phyloP scores from a whole-genome alignment of 805 yeast genomes.

The Cyberlindnera saturnus region DNA sequence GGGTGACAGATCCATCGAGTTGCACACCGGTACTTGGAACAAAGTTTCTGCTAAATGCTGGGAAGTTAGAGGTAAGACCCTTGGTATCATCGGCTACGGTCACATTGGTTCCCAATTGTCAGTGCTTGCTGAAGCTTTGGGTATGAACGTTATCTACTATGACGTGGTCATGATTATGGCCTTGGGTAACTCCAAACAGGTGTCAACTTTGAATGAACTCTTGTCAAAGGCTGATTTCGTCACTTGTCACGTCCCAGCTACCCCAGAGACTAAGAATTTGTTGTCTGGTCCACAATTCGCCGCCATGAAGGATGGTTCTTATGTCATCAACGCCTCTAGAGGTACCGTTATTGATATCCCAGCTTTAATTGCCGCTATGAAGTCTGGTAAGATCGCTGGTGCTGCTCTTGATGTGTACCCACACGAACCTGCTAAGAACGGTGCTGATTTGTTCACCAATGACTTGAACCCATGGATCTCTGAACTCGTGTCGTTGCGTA shows the following conservation, averaged over 20 bases:
- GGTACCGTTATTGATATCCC: conserved; percentile 97
- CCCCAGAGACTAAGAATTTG: conserved; percentile 86
- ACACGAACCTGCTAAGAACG: conserved; percentile 95
- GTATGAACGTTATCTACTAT: conserved; percentile 92
- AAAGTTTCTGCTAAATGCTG: conserved; percentile 92
- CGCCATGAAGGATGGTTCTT: conserved; percentile 94
- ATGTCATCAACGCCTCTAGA: conserved; percentile 92
- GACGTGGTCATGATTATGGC: conserved; percentile 93
- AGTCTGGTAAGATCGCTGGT: conserved; percentile 92
- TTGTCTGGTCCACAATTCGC: conserved; percentile 87
- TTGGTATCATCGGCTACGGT: conserved; percentile 96
- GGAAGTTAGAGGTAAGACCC: conserved; percentile 98
- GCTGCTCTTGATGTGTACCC: conserved; percentile 97
- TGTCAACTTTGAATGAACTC: conserved; percentile 75
- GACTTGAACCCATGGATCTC: conserved; percentile 77
- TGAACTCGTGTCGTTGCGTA: conserved; percentile 75
- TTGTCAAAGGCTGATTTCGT: conserved; percentile 81
- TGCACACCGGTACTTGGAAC: conserved; percentile 97
- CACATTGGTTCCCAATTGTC: conserved; percentile 97
- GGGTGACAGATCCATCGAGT: conserved; percentile 92
- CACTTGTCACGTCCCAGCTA: conserved; percentile 90
- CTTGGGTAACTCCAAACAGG: conserved; percentile 94
- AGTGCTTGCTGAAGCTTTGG: conserved; percentile 95
- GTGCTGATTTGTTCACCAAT: conserved; percentile 69
- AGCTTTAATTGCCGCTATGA: conserved; percentile 86